Percentiles rank a stretch among this genome's conserved stretches.
phyloP scores from a whole-genome alignment of 495 filamentous ascomycete species.

The Cairneyella variabilis region DNA sequence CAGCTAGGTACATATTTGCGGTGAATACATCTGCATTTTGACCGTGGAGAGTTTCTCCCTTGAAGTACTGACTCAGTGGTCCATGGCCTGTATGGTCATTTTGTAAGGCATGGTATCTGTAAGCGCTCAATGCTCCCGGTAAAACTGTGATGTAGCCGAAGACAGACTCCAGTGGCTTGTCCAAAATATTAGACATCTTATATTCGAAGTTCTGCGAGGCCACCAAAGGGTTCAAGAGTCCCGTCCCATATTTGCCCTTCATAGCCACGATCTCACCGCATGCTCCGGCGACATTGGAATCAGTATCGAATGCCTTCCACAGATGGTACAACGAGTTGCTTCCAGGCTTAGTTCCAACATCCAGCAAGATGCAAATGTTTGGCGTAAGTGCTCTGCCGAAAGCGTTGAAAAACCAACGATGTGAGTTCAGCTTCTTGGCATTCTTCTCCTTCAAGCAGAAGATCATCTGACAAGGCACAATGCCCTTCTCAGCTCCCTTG shows the following conservation, averaged over 20 bases:
- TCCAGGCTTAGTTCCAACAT: constrained; percentile 91
- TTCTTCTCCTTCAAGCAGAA: constrained; percentile 99
- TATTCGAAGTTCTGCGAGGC: constrained; percentile 99
- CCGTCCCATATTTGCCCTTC: constrained; percentile 77
- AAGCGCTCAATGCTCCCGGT: constrained; percentile 91
- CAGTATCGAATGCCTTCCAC: constrained; percentile 98
- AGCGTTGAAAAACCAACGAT: constrained; percentile 99
- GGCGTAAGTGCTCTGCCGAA: constrained; percentile 91
- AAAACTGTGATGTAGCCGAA: constrained; percentile 98
- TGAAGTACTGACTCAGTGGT: constrained; percentile 97
- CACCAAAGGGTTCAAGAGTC: constrained; percentile 89
- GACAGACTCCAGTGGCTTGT: constrained; percentile 94
- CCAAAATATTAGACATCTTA: constrained; percentile 99
- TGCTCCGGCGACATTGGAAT: constrained; percentile 93
- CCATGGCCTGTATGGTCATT: constrained; percentile 96
- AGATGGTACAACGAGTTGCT: constrained; percentile 89
- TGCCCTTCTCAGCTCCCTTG: constrained; percentile 98
- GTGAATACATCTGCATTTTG: constrained; percentile 98
- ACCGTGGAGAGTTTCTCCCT: constrained; percentile 94
- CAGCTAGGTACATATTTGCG: constrained; percentile 98
- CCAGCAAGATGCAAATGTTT: constrained; percentile 93
- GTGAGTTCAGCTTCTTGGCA: constrained; percentile 94
- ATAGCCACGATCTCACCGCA: constrained; percentile 97
- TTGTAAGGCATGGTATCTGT: constrained; percentile 93
- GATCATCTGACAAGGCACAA: constrained; percentile 97